A percentile compares a stretch with the other conserved stretches of the same genome.
Conservation (phyloP, 257 asterid genomes). For the Leonotis leonurus region DNA sequence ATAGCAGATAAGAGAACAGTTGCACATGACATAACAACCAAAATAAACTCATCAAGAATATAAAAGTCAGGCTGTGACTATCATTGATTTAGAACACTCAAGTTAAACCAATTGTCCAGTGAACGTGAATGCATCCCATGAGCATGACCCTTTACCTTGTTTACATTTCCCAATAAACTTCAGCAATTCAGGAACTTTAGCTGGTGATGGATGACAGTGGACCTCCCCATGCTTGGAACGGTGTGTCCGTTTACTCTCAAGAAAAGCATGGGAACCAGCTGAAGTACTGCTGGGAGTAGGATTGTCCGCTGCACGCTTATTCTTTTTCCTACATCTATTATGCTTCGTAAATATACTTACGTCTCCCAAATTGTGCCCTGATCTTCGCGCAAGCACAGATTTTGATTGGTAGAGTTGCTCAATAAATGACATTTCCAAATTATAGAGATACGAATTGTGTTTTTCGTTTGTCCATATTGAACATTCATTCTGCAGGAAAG, state of each 20-base stretch:
- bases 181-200: conserved; percentile 13
- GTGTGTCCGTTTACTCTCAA: conserved; percentile 17
- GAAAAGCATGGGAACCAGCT: conserved; percentile 25
- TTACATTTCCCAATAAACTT: conserved; percentile 16
- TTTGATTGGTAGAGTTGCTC: conserved; percentile 49
- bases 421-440: conserved; percentile 65
- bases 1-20: neutral
- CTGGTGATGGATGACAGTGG: conserved; percentile 11
- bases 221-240: conserved; percentile 15
- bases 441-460: conserved; percentile 57
- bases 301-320: conserved; percentile 23
- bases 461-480: conserved; percentile 59
- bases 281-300: conserved; percentile 19
- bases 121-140: conserved; percentile 22
- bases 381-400: conserved; percentile 25
- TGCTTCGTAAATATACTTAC: conserved; percentile 16
- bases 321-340: conserved; percentile 30
- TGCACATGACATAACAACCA: neutral
- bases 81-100: conserved; percentile 17
- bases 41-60: neutral
- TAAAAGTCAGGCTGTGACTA: neutral
- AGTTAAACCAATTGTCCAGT: conserved; percentile 17
- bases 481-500: conserved; percentile 34
- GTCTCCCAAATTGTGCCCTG: conserved; percentile 24
- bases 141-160: conserved; percentile 26